Evolutionary conservation across 495 filamentous ascomycete species (phyloP), one percentile per base, ranked within the genome.

Genomic region (Penicillium crystallinum): DNA sequence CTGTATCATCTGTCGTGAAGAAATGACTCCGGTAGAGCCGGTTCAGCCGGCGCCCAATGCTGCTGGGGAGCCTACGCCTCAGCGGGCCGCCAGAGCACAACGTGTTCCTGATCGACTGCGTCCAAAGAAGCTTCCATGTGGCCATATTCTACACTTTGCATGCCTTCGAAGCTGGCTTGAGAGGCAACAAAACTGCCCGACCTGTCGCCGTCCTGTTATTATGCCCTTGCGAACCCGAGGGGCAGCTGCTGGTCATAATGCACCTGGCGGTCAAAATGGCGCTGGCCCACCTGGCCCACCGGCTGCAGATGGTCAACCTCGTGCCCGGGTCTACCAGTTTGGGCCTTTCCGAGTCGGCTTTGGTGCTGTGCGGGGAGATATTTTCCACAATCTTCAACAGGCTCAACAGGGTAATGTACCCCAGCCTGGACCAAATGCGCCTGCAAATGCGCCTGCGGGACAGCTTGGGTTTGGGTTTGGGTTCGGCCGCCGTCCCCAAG

Each of bases 91-190:
- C 18, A 31, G 23, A 34, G 12, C 55, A 10, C 56, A 36, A 12
- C 56, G 54, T 49, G 72, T 80, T 23, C 85, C 93, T 52, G 90
- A 97, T 61, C 81, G 93, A 33, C 83, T 84, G 25, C 83, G 95
- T 37, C 87, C 95, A 10, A 98, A 97, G 71, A 96, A 95, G 69
- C 81, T 98, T 9, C 93, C 93, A 0, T 98, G 93, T 65, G 91
- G 92, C 2, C 93, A 98, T 66, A 91, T 97, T 40, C 72, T 98
- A 29, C 93, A 98, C 68, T 90, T 96, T 56, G 83, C 90, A 17
- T 98, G 93, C 63, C 81, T 98, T 38, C 85, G 90, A 62, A 95
- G 92, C 66, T 98, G 93, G 93, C 74, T 98, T n/a, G 93, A 97
- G 72, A 84, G 93, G 48, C 93, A 98, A 66, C 95, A 97, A 66